Conservation (phyloP, 169 alveolate genomes). For the Cystoisospora suis region DNA sequence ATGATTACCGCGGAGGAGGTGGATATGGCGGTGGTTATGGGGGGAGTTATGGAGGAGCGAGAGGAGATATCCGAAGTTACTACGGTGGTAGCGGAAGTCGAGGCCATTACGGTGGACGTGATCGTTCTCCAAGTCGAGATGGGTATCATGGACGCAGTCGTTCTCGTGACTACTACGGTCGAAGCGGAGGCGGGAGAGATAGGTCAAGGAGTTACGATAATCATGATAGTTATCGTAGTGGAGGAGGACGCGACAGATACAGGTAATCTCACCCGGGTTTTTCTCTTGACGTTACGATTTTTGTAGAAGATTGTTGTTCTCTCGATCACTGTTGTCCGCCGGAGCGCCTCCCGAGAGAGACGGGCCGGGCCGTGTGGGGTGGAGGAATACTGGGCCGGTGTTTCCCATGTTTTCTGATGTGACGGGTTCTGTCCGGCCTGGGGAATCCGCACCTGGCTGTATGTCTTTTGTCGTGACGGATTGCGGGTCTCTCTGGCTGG, state of each 20-base stretch:
- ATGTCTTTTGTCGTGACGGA: too few relatives aligned
- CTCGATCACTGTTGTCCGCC: too few relatives aligned
- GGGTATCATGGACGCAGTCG: not conserved
- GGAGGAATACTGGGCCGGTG: not conserved
- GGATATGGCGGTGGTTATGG: conserved; percentile 42
- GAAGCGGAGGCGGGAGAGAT: conserved; percentile 6
- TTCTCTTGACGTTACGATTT: not conserved
- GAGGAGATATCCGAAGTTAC: not conserved
- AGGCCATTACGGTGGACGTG: not conserved
- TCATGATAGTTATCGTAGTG: not conserved
- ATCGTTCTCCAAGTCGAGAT: conserved; percentile 1
- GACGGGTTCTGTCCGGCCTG: too few relatives aligned
- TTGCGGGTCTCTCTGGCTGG: too few relatives aligned
- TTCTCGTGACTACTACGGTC: conserved; percentile 19
- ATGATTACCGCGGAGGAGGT: not conserved
- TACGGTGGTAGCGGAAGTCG: conserved; percentile 37
- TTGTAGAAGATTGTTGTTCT: too few relatives aligned
- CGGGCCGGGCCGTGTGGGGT: not conserved
- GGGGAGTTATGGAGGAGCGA: not conserved
- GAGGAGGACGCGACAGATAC: conserved; percentile 21
- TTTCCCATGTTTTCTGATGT: too few relatives aligned
- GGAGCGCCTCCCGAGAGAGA: not conserved
- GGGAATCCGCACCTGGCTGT: too few relatives aligned
- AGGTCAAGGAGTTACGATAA: not conserved
- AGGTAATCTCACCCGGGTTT: not conserved